Percentiles rank a stretch among this genome's conserved stretches.
Conservation (phyloP, 163 green algal genomes). For the Coccomyxa subellipsoidea region DNA sequence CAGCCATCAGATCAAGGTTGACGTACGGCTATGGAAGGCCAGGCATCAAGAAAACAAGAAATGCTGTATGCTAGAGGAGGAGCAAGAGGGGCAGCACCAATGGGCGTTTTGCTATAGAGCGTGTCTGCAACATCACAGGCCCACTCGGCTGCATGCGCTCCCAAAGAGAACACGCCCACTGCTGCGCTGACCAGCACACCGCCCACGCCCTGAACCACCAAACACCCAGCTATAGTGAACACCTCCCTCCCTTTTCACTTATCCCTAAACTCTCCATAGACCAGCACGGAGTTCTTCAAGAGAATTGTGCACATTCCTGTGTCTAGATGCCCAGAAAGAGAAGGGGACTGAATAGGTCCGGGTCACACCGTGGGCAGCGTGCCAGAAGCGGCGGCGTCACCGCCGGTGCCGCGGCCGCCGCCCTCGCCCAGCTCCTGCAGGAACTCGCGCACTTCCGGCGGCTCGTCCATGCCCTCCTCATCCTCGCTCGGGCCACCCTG, state of each 20-base stretch:
- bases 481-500: not conserved
- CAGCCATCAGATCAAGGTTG: not conserved
- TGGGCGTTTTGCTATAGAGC: not conserved
- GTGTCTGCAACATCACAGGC: not conserved
- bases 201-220: not conserved
- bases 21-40: not conserved
- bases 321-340: too few relatives aligned
- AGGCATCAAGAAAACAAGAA: not conserved
- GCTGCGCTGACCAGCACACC: not conserved
- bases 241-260: too few relatives aligned
- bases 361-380: not conserved
- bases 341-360: too few relatives aligned
- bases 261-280: too few relatives aligned
- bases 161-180: not conserved
- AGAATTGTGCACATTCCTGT: too few relatives aligned
- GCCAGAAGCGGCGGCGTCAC: not conserved
- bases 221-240: too few relatives aligned
- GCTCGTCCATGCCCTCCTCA: slow-evolving; percentile 6
- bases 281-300: too few relatives aligned
- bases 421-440: not conserved
- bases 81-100: not conserved
- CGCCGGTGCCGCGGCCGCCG: not conserved
- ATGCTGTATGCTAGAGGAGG: too few relatives aligned
- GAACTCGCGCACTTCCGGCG: not conserved
- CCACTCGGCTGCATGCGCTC: not conserved